Percentiles rank a stretch among this genome's conserved stretches.
phyloP scores from a whole-genome alignment of 2,329 filamentous ascomycete species.

The Aspergillus terreus region DNA sequence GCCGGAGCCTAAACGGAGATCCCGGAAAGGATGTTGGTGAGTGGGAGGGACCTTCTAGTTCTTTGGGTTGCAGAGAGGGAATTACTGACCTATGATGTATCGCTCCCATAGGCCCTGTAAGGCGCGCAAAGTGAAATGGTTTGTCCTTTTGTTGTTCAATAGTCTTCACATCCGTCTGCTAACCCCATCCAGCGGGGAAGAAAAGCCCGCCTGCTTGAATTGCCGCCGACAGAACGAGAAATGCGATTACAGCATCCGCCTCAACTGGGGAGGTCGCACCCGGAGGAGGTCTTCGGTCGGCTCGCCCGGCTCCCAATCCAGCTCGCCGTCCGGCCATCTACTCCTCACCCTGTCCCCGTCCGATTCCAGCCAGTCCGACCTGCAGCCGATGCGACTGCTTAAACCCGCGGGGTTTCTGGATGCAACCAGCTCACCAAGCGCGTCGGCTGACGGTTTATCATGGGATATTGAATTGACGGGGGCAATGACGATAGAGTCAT shows the following conservation, averaged over 20 bases:
- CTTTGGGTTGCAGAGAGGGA: neutral
- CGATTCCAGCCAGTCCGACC: slow-evolving; percentile 5
- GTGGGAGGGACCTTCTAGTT: slow-evolving; percentile 11
- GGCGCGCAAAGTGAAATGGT: slow-evolving; percentile 74
- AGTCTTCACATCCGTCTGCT: neutral
- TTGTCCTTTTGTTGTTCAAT: slow-evolving; percentile 17
- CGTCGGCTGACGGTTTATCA: slow-evolving; percentile 8
- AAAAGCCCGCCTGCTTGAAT: slow-evolving; percentile 68
- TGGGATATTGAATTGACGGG: slow-evolving; percentile 12
- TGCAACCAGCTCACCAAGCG: slow-evolving; percentile 5
- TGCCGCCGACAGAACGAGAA: slow-evolving; percentile 67
- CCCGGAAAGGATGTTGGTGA: slow-evolving; percentile 67
- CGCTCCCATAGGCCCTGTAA: slow-evolving; percentile 66
- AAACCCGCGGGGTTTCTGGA: slow-evolving; percentile 4
- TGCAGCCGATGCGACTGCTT: slow-evolving; percentile 3
- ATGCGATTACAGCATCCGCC: slow-evolving; percentile 76
- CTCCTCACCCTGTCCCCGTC: slow-evolving; percentile 13
- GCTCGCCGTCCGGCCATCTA: slow-evolving; percentile 16
- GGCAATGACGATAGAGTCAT: slow-evolving; percentile 13
- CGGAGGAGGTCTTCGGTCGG: slow-evolving; percentile 53
- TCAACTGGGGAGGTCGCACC: slow-evolving; percentile 75
- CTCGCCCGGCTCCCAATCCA: slow-evolving; percentile 27
- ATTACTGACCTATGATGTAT: neutral
- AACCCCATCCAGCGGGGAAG: slow-evolving; percentile 58
- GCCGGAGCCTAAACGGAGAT: slow-evolving; percentile 63